Evolutionary conservation across 2,329 filamentous ascomycete species (phyloP), one percentile per base, ranked within the genome.

Genomic region (Aspergillus ustus): DNA sequence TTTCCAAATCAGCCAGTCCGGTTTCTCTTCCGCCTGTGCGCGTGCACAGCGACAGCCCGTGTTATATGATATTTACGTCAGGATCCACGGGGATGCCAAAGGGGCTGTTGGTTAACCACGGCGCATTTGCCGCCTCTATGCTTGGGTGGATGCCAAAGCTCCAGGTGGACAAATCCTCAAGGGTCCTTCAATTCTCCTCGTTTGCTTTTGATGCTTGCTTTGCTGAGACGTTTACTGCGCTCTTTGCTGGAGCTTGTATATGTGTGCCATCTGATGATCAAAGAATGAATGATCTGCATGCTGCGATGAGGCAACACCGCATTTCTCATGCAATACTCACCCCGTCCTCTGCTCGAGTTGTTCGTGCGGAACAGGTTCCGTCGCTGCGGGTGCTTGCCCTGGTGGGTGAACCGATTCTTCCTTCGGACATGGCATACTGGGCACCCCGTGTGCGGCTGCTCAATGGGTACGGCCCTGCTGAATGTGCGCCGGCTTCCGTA

Each of bases 201-300:
- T 75, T 74, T 57, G 75, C 69, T 22, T 78, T 79, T 50, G 76
- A 79, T 60, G 75, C 76, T 7, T 76, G 73, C 45, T 63, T 72
- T 1, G 60, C 67, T 28, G 69, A 72, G 40, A 62, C 64, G 19
- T 59, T 71, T 20, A 53, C 57, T 6, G 69, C 69, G 1, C 56
- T 69, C 25, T 54, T 63, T 17, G 48, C 57, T 11, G 68, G 67
- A 4, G 65, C 64, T 8, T 66, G 64, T 45, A 48, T 70, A 9
- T 86, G 85, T 55, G 75, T 87, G 0, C 84, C 85, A 0, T 77
- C 79, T 0, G 70, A 79, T 0, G 62, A 73, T 2, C 78, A 83
- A 58, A 72, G 80, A 20, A 63, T 78, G 0, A 73, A 77, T 43
- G 77, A 83, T 54, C 78, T 34, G 7, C 7, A 6, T 34, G 29